Evolutionary conservation across 495 filamentous ascomycete genomes (phyloP).

Genomic region (Penicillium malachiteum): DNA sequence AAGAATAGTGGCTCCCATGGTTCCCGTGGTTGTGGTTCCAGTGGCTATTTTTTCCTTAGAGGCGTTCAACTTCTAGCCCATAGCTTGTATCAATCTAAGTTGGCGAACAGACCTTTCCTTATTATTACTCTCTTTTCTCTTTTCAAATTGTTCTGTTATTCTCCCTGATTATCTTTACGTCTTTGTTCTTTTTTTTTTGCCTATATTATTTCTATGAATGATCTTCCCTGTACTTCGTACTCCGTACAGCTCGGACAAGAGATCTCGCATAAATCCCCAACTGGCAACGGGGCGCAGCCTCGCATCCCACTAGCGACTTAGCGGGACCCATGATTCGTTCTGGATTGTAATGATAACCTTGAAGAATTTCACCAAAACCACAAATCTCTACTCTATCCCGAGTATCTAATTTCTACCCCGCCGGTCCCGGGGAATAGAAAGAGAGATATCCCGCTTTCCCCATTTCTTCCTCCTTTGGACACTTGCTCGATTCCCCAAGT

Average conservation of each 20-base stretch:
- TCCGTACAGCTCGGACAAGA: constrained; percentile 1
- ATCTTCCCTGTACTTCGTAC: no score
- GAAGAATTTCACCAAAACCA: constrained; percentile 13
- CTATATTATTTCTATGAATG: no score
- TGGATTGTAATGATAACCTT: constrained; percentile 8
- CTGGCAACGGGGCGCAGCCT: constrained; percentile 10
- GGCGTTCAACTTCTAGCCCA: background rate
- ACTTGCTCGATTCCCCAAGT: constrained; percentile 1
- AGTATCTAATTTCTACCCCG: constrained; percentile 14
- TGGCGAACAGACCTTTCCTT: constrained; percentile 3
- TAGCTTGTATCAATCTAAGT: constrained; percentile 5
- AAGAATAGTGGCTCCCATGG: no score
- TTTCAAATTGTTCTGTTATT: background rate
- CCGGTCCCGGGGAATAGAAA: constrained; percentile 20
- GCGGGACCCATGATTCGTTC: constrained; percentile 14
- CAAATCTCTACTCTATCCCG: background rate
- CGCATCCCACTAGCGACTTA: constrained; percentile 15
- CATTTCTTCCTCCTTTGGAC: background rate
- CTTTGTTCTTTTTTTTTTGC: background rate
- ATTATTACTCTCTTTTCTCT: background rate
- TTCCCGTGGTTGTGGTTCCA: background rate
- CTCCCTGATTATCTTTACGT: constrained; percentile 3
- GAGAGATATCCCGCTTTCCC: constrained; percentile 8
- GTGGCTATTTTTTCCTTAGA: background rate
- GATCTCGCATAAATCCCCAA: background rate